Conservation (phyloP, 2,329 filamentous ascomycete genomes). For the Diaporthe aspalathi region DNA sequence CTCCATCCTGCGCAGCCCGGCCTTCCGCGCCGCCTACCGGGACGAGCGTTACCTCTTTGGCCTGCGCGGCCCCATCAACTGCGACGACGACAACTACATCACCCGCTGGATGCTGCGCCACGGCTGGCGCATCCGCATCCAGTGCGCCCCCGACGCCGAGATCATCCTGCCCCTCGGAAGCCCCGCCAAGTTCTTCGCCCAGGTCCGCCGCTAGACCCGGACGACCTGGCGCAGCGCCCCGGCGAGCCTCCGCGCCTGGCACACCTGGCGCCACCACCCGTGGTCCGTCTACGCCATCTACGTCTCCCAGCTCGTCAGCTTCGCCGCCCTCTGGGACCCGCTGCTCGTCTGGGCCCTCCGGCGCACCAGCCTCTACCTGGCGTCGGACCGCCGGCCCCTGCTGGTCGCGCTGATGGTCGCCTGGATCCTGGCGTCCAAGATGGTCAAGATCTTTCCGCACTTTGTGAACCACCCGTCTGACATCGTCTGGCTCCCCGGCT, state of each 20-base stretch:
- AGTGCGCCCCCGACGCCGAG: slow-evolving; percentile 59
- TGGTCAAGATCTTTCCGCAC: slow-evolving; percentile 66
- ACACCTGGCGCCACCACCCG: slow-evolving; percentile 55
- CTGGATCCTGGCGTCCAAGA: slow-evolving; percentile 68
- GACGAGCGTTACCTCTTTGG: slow-evolving; percentile 63
- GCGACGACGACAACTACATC: slow-evolving; percentile 72
- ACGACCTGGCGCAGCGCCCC: slow-evolving; percentile 69
- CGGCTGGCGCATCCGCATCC: slow-evolving; percentile 66
- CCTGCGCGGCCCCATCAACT: slow-evolving; percentile 57
- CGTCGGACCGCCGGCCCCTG: slow-evolving; percentile 12
- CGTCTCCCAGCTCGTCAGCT: slow-evolving; percentile 64
- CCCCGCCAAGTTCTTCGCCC: slow-evolving; percentile 60
- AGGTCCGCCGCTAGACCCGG: slow-evolving; percentile 68
- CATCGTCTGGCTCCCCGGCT: slow-evolving; percentile 59
- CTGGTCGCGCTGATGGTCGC: slow-evolving; percentile 40
- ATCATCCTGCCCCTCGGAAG: slow-evolving; percentile 67
- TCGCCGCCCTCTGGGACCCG: slow-evolving; percentile 64
- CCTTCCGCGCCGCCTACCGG: slow-evolving; percentile 57
- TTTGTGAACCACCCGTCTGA: slow-evolving; percentile 64
- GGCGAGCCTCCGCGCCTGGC: slow-evolving; percentile 55
- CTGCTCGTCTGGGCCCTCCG: slow-evolving; percentile 51
- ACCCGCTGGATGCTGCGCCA: slow-evolving; percentile 64
- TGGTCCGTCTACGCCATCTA: slow-evolving; percentile 70
- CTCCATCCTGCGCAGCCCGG: slow-evolving; percentile 56
- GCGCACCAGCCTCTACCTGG: slow-evolving; percentile 36